These are phyloP conservation scores for Mucor ambiguus DNA, from an alignment of 371 early-diverging fungal genomes.

Conservation along the genomic window DNA sequence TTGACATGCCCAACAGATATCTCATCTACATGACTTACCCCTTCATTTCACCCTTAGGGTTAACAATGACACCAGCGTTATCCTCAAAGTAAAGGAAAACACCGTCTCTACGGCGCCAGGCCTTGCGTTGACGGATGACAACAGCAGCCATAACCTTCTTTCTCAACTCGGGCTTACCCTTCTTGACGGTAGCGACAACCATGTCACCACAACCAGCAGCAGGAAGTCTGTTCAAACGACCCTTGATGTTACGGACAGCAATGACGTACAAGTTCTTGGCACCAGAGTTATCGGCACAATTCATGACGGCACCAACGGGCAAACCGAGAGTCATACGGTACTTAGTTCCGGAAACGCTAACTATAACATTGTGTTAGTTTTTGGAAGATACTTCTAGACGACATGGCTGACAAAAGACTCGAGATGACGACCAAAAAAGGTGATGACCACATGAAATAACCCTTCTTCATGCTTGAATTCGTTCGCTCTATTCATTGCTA, in stretches of 20 bases:
- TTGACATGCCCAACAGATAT: neutral
- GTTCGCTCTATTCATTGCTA: constrained; percentile 8
- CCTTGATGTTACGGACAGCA: constrained; percentile 97
- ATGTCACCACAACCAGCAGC: constrained; percentile 99
- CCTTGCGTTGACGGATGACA: constrained; percentile 99
- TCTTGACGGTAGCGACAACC: constrained; percentile 99
- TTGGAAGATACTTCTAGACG: neutral
- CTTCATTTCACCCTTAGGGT: constrained; percentile 99
- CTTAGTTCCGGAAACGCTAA: constrained; percentile 90
- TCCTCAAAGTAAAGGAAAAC: constrained; percentile 98
- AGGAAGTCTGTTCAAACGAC: constrained; percentile 98
- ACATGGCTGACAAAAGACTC: neutral
- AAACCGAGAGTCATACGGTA: constrained; percentile 99
- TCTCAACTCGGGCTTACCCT: constrained; percentile 99
- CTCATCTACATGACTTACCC: constrained; percentile 59
- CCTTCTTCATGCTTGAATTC: constrained; percentile 3
- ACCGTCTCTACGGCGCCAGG: constrained; percentile 99
- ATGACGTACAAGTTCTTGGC: constrained; percentile 99
- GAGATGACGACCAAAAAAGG: neutral
- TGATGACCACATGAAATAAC: neutral
- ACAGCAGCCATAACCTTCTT: constrained; percentile 99
- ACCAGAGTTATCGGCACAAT: constrained; percentile 99
- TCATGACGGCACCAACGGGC: constrained; percentile 99
- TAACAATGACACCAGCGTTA: constrained; percentile 64
- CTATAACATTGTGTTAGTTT: constrained; percentile 21